Conservation (phyloP, 2,329 filamentous ascomycete genomes). For the Penicillium sp. region DNA sequence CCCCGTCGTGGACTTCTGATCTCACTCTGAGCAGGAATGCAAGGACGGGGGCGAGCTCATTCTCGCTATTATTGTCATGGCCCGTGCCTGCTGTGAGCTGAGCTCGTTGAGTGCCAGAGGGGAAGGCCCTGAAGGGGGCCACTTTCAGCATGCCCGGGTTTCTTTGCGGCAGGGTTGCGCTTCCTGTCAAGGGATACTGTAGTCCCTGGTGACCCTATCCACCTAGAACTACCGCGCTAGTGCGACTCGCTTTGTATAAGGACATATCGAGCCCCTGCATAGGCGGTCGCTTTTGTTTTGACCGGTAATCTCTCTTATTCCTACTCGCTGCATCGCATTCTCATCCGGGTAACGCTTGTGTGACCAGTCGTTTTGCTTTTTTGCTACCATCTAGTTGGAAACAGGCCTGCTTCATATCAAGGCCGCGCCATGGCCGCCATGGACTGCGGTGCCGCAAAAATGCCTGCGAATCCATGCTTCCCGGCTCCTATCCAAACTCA, state of each 20-base stretch:
- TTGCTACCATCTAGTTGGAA: conserved; percentile 12
- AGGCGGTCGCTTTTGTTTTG: conserved; percentile 21
- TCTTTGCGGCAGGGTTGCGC: conserved; percentile 22
- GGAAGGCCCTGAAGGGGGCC: conserved; percentile 30
- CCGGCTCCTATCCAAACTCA: conserved; percentile 27
- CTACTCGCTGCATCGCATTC: conserved; percentile 18
- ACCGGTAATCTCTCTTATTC: conserved; percentile 10
- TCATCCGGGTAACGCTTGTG: conserved; percentile 26
- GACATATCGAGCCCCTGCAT: conserved; percentile 29
- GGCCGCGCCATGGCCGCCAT: conserved; percentile 36
- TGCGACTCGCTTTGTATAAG: conserved; percentile 36
- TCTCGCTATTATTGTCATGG: conserved; percentile 28
- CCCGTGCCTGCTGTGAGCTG: conserved; percentile 27
- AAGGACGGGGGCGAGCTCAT: conserved; percentile 39
- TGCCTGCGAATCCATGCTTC: conserved; percentile 26
- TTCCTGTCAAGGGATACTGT: conserved; percentile 37
- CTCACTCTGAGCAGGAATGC: conserved; percentile 41
- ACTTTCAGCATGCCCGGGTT: conserved; percentile 19
- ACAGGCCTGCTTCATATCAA: conserved; percentile 16
- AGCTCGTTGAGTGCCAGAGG: conserved; percentile 27
- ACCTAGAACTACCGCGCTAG: conserved; percentile 22
- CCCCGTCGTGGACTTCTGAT: conserved; percentile 14
- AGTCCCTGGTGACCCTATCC: conserved; percentile 24
- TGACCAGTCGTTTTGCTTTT: conserved; percentile 27
- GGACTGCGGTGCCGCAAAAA: conserved; percentile 31